Evolutionary conservation across 2,329 filamentous ascomycete species (phyloP), one percentile per base, ranked within the genome.

Genomic region (Nannizzia gypsea): DNA sequence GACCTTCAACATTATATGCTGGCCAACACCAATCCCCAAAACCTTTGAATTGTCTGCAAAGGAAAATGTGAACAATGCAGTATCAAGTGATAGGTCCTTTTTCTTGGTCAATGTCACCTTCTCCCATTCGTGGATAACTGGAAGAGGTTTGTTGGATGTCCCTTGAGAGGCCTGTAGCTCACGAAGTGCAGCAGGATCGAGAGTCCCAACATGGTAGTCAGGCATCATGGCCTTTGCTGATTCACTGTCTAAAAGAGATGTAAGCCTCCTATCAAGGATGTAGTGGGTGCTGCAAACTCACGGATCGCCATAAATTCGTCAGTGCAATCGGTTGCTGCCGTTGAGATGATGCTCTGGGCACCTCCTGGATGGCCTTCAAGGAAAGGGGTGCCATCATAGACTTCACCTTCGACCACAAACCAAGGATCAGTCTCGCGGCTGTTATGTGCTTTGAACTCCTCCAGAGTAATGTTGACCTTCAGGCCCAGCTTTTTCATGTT

Each of bases 221-320:
- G 82, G 81, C 86, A 96, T 90, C 90, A 95, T 95, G 17, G 80
- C 81, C 74, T 95, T 96, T 36, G 91, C 91, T 15, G 88, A 95
- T 75, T 96, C 90, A 70, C 87, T 91, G 71, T 96, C 89, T 92
- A 68, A n/a, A 54, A 40, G 59, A 40, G 63, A 65, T 74, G 69
- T 44, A 57, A 60, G 13, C n/a, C 31, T 34, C 24, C 20, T 13
- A 2, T n/a, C 15, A 54, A 3, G 34, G 42, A 3, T 38, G 24
- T 40, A 31, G 8, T 48, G 20, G 8, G 6, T n/a, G 6, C 56
- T 38, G 79, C 6, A 57, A 38, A 80, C 88, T 80, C 78, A 92
- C 89, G 90, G 67, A 96, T 96, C 13, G 88, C 87, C 75, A 95
- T 82, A 70, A 96, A 96, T 66, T 96, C 91, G 67, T 96, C 91